A percentile compares a stretch with the other conserved stretches of the same genome.
Evolutionary conservation across 352 stramenopile species (phyloP).

Genomic region (Phytophthora sojae): DNA sequence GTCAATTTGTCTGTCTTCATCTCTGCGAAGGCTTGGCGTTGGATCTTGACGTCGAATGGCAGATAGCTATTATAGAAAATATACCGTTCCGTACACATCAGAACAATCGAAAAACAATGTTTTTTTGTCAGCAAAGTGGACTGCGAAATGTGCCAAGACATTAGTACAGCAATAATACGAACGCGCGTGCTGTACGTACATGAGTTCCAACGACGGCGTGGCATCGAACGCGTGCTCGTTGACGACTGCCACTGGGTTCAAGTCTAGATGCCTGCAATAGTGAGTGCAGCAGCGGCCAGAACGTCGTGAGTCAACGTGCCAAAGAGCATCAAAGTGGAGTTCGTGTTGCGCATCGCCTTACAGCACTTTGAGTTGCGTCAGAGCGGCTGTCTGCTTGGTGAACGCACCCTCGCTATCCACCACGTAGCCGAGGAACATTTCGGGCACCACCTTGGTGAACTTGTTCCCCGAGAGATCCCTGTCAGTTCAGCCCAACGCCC

Average conservation of each 20-base stretch:
- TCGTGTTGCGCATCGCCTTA: conserved; percentile 30
- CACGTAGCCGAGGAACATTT: conserved; percentile 74
- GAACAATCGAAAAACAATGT: conserved; percentile 6
- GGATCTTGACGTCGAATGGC: conserved; percentile 78
- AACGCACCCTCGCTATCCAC: conserved; percentile 66
- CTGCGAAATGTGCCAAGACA: neutral
- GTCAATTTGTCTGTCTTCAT: conserved; percentile 76
- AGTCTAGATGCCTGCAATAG: conserved; percentile 62
- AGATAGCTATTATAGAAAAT: conserved; percentile 47
- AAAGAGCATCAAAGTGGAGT: neutral
- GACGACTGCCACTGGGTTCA: conserved; percentile 77
- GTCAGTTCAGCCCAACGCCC: conserved; percentile 12
- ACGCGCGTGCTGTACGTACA: conserved; percentile 41
- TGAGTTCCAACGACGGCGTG: conserved; percentile 65
- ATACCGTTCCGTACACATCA: neutral
- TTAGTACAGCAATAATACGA: neutral
- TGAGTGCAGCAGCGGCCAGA: neutral
- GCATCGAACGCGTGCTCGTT: conserved; percentile 76
- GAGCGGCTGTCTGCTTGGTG: conserved; percentile 43
- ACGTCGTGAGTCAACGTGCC: conserved; percentile 8
- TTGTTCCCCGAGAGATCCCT: conserved; percentile 81
- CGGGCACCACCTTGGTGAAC: conserved; percentile 63
- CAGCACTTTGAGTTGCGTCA: conserved; percentile 79
- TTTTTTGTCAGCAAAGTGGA: conserved; percentile 5
- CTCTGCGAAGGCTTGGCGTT: conserved; percentile 76